These are phyloP conservation scores for Aphanomyces euteiches DNA, from an alignment of 352 stramenopile species.

Conservation along the genomic window DNA sequence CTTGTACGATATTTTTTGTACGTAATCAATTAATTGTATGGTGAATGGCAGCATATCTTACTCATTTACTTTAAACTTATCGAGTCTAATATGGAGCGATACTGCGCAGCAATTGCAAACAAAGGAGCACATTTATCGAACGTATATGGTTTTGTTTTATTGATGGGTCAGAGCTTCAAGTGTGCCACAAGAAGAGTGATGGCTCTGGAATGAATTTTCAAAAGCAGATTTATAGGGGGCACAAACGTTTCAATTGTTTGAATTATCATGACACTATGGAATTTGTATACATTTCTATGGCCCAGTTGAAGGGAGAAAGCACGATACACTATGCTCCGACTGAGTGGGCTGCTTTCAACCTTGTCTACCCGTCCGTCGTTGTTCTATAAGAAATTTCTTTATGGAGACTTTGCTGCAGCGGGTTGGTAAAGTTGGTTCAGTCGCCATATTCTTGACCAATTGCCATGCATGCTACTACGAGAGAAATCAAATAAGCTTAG, in stretches of 20 bases:
- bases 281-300: constrained; percentile 22
- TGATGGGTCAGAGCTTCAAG: constrained; percentile 15
- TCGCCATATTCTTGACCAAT: too few relatives aligned
- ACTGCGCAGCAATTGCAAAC: constrained; percentile 7
- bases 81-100: background rate
- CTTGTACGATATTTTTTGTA: constrained; percentile 13
- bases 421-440: too few relatives aligned
- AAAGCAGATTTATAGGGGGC: constrained; percentile 10
- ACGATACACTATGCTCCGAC: background rate
- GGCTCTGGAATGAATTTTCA: constrained; percentile 11
- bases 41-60: background rate
- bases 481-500: too few relatives aligned
- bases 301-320: background rate
- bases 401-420: too few relatives aligned
- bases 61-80: background rate
- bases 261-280: constrained; percentile 5
- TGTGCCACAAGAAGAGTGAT: background rate
- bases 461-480: too few relatives aligned
- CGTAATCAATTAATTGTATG: background rate
- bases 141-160: constrained; percentile 25
- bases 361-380: background rate
- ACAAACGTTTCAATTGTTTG: constrained; percentile 10
- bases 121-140: constrained; percentile 12
- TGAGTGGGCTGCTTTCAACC: background rate
- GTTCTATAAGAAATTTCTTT: background rate